Evolutionary conservation across 768 basidiomycete genomes (phyloP).

Genomic region (Mycena capillaripes): DNA sequence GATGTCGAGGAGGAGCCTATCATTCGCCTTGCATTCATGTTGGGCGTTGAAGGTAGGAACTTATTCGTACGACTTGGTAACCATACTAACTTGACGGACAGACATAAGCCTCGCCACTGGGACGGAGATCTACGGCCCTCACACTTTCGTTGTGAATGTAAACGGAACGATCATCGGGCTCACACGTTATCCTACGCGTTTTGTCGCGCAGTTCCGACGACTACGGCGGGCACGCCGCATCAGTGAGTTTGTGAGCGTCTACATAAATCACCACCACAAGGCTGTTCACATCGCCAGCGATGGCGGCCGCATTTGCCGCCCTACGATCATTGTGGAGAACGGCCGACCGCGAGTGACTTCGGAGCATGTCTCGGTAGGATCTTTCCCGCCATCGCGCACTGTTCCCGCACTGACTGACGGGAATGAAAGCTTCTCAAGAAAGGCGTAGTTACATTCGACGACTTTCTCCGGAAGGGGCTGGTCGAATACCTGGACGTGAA

Average conservation of each 20-base stretch:
- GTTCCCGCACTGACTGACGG: slow-evolving; percentile 14
- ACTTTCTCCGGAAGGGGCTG: slow-evolving; percentile 91
- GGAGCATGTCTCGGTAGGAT: slow-evolving; percentile 82
- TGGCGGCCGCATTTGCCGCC: slow-evolving; percentile 97
- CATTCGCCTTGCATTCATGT: slow-evolving; percentile 88
- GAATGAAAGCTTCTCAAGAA: slow-evolving; percentile 81
- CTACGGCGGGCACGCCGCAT: slow-evolving; percentile 92
- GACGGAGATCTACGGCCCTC: slow-evolving; percentile 94
- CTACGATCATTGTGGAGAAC: slow-evolving; percentile 95
- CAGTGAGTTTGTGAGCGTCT: slow-evolving; percentile 97
- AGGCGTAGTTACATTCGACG: slow-evolving; percentile 87
- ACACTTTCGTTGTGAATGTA: slow-evolving; percentile 95
- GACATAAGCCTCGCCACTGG: slow-evolving; percentile 95
- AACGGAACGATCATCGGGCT: slow-evolving; percentile 97
- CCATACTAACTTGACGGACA: slow-evolving; percentile 42
- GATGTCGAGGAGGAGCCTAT: slow-evolving; percentile 98
- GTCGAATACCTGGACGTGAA: slow-evolving; percentile 99
- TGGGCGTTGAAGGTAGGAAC: slow-evolving; percentile 93
- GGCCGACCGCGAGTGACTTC: slow-evolving; percentile 80
- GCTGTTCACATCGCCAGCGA: slow-evolving; percentile 97
- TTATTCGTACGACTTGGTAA: not conserved
- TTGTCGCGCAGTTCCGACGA: slow-evolving; percentile 92
- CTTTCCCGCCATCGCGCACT: slow-evolving; percentile 15
- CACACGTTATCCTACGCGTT: slow-evolving; percentile 86
- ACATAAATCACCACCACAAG: slow-evolving; percentile 95